Base-by-base conservation (phyloP, 257 asterid genomes). In the Solanum gandarillasii region DNA sequence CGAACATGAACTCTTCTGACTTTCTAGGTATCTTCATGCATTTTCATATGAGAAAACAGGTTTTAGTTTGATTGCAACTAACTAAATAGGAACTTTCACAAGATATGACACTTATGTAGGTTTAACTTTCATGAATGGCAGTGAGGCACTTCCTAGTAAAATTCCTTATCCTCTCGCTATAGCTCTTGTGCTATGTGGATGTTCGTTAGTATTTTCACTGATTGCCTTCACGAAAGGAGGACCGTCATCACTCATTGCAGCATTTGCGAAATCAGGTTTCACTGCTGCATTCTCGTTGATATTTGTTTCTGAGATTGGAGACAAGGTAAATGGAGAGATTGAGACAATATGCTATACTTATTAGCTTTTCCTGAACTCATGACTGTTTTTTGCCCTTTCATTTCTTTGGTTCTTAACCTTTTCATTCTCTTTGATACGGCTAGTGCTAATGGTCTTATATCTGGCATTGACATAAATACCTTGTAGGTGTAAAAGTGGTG, bases 231-330 rank as follows among this genome's bases (percentile, higher is more conserved):
- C 87, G 18, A 94, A 94, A 90, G 93, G 95, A 71, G 87, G 90
- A 52, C 98, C 99, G 79, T 89, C 98, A 16, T 90, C 96, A 43
- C 76, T 94, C 89, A 90, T 96, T 88, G 95, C 92, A 36, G 95
- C 98, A 55, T 90, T 96, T 71, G 92, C 99, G 10, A 96, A 95
- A 91, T 94, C 99, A 16, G 99, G 98, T 91, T 96, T 96, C 93
- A 93, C 99, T 43, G 99, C 99, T 46, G 98, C 99, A 7, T 95
- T 96, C 93, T 93, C 98, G 9, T 89, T 96, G 91, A 96, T 96
- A 88, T 96, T 94, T 90, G 96, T 96, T 89, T 96, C 98, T 12
- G 99, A 96, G 92, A 96, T 96, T 89, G 99, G 98, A 86, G 99
- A 96, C 94, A 96, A 96, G 98, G 98, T 95, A 93, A 84, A 43